Base-by-base conservation (phyloP, 352 stramenopile genomes). In the Pythium insidiosum region DNA sequence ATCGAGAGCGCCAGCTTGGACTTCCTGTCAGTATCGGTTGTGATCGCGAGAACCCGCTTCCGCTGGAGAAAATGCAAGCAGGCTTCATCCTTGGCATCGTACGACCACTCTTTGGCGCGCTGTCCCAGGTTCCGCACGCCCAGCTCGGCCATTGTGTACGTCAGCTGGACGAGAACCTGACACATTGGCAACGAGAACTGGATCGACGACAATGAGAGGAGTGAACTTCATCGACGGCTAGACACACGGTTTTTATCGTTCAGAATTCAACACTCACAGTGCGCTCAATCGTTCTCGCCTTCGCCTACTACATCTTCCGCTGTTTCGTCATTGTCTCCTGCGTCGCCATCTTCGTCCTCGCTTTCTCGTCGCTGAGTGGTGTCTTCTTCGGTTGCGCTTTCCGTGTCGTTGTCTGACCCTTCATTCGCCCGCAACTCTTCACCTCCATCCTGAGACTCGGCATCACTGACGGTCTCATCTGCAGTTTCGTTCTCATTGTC, bases 11-110 rank as follows among this genome's bases (percentile, higher is more conserved):
- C 35, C 64, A 85, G 49, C 45, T 96, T 2, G 59, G 82, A 21
- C 48, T 98, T 13, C 67, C 80, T 3, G 63, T 96, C 24, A 96
- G 73, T 55, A 84, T 95, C 19, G 86, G 95, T 25, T 95, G 84
- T 57, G 87, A 97, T 55, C 77, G 88, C 12, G 58, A 94, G 20
- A 83, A 87, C 39, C 77, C 83, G 16, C 94, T 94, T 26, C 73
- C 75, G 11, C 53, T 94, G 13, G 68, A 88, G 40, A 93, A 96
- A 53, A 86, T 87, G 56, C 91, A 98, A 63, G 70, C 93, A 5
- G 85, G 85, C 38, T 98, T 98, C 53, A 96, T 98, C 48, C 84
- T 97, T 28, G 92, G 88, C 43, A 92, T 97, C 29, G 87, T 95
- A 13, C 64, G 73, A 2, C 87, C 87, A 19, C 63, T 90, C 7